Evolutionary conservation across 345 rosid species (phyloP), one percentile per base, ranked within the genome.

Genomic region (Adansonia digitata): DNA sequence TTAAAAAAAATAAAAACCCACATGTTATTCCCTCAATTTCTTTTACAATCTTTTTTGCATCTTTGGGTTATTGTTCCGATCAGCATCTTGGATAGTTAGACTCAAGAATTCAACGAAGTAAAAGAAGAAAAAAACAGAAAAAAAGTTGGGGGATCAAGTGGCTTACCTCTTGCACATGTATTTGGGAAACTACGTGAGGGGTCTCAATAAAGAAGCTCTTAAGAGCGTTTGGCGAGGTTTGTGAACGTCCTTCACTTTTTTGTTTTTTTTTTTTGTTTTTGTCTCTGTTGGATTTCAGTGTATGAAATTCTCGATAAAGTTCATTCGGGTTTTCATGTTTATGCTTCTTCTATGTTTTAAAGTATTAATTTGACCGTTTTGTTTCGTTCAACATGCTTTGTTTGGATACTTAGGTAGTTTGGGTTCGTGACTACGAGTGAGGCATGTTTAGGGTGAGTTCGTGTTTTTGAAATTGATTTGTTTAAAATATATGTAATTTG

Each of bases 131-230:
- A 20, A 22, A 65, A 43, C 15, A 43, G 15, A 7, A 46, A 86
- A 78, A 85, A 95, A 93, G 99, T 88, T 95, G 93, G 97, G 93
- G 87, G 99, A 95, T 89, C 98, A 95, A 79, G 98, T 95, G 39
- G 92, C 99, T 57, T 79, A 86, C 75, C 84, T 95, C 82, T 82
- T 95, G 75, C 96, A 95, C 84, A 81, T 87, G 79, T 95, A 90
- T 80, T 75, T 95, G 71, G 99, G 99, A 63, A 95, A 93, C 70
- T 95, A 95, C 55, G 96, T 95, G 74, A 82, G 78, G 60, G 99
- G 96, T 6, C 91, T 95, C 82, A 93, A 75, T 74, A 95, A 90
- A 80, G 98, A 95, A 81, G 97, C 98, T 75, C 97, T 95, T 79
- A 89, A 93, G 78, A 91, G 99, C 79, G 99, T 93, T 61, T 95